phyloP scores from a whole-genome alignment of 805 yeast genomes.

The Candida caryicola region DNA sequence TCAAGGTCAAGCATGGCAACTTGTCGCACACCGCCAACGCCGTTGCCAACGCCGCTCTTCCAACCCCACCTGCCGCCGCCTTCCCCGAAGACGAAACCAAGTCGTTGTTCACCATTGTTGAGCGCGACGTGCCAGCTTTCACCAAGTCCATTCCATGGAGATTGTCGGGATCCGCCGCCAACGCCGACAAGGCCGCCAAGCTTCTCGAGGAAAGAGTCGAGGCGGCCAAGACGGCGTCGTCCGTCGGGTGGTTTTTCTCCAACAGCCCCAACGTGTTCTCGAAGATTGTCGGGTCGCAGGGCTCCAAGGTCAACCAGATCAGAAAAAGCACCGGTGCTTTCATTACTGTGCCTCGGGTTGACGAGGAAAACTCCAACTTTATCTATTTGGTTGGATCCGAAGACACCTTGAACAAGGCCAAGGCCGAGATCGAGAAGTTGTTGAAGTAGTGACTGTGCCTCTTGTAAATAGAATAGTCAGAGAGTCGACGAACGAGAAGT shows the following conservation, averaged over 20 bases:
- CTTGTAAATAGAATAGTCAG: no score
- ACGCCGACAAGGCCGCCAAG: conserved; percentile 51
- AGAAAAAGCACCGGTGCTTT: conserved; percentile 57
- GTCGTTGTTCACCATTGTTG: conserved; percentile 48
- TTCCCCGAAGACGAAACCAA: conserved; percentile 38
- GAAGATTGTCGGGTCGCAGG: conserved; percentile 73
- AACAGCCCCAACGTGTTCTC: conserved; percentile 52
- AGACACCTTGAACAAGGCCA: conserved; percentile 44
- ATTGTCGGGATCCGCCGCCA: conserved; percentile 52
- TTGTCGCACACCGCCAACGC: conserved; percentile 48
- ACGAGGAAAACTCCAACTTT: conserved; percentile 50
- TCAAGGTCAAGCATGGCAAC: conserved; percentile 60
- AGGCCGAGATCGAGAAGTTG: conserved; percentile 12
- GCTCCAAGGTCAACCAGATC: conserved; percentile 59
- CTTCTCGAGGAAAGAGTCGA: conserved; percentile 50
- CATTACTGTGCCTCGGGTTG: conserved; percentile 61
- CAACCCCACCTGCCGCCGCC: conserved; percentile 47
- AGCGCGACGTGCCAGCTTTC: conserved; percentile 21
- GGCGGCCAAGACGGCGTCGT: conserved; percentile 43
- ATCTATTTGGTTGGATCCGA: conserved; percentile 60
- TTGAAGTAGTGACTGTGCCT: no score
- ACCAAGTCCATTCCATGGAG: conserved; percentile 59
- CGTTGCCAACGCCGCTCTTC: conserved; percentile 42
- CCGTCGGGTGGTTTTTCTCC: conserved; percentile 62
- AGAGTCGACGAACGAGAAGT: no score